Conservation (phyloP, 2,329 filamentous ascomycete genomes). For the Samsoniella hepiali region DNA sequence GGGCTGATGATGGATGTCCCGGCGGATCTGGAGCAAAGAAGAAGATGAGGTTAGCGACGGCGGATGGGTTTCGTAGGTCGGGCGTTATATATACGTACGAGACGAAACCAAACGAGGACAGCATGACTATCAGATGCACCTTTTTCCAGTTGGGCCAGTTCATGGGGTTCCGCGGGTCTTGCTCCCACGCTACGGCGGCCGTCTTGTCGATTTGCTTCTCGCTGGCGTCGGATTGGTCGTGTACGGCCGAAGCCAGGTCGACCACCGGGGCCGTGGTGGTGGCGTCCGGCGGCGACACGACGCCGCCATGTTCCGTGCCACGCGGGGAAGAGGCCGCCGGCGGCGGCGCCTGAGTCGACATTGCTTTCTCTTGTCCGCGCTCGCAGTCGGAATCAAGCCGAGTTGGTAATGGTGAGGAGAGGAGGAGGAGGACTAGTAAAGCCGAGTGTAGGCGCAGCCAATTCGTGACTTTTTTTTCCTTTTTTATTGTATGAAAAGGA, state of each 20-base stretch:
- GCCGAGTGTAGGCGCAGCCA: background rate
- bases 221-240: background rate
- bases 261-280: background rate
- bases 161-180: constrained; percentile 45
- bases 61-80: too few species aligned
- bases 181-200: constrained; percentile 29
- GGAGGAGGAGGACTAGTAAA: background rate
- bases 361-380: background rate
- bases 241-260: background rate
- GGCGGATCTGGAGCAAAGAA: constrained; percentile 40
- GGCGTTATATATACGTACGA: constrained; percentile 36
- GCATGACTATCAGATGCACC: constrained; percentile 36
- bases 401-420: too few species aligned
- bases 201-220: background rate
- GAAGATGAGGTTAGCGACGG: background rate
- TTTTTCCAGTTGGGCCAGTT: constrained; percentile 49
- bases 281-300: too few species aligned
- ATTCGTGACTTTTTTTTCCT: too few species aligned
- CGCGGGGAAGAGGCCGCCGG: background rate
- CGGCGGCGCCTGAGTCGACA: background rate
- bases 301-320: background rate
- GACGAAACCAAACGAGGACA: constrained; percentile 39
- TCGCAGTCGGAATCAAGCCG: background rate
- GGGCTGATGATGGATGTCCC: constrained; percentile 54
- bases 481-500: too few species aligned